Conservation (phyloP, 2,329 filamentous ascomycete genomes). For the Fusarium napiforme region DNA sequence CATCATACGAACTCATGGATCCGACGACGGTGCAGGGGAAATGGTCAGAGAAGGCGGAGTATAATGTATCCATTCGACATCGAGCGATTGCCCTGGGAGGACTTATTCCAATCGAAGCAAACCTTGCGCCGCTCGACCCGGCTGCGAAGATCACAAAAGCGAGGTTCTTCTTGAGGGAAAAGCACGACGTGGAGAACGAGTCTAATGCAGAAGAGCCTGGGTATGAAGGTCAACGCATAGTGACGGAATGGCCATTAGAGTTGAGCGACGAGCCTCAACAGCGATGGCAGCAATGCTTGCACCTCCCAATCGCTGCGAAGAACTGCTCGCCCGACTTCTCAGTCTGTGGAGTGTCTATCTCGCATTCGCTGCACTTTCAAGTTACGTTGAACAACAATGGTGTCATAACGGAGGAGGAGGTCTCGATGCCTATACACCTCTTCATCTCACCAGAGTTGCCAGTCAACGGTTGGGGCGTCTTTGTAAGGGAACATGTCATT, state of each 20-base stretch:
- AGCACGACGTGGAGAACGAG: not conserved
- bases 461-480: not conserved
- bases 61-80: not conserved
- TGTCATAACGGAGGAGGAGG: not conserved
- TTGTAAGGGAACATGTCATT: not conserved
- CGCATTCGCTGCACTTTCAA: not conserved
- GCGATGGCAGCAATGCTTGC: conserved; percentile 6
- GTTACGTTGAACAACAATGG: not conserved
- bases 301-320: not conserved
- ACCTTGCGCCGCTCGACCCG: not conserved
- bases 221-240: not conserved
- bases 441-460: conserved; percentile 10
- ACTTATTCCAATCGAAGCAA: not conserved
- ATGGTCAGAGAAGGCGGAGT: not conserved
- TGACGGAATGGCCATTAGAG: conserved; percentile 6
- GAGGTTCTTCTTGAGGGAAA: not conserved
- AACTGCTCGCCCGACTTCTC: not conserved
- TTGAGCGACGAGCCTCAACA: not conserved
- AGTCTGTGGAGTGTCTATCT: not conserved
- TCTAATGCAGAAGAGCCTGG: accelerated
- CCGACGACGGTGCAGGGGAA: not conserved
- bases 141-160: not conserved
- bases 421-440: conserved; percentile 1
- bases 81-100: not conserved
- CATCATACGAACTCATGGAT: conserved; percentile 18